Evolutionary conservation across 768 basidiomycete species (phyloP).

Genomic region (Lactarius indigo): DNA sequence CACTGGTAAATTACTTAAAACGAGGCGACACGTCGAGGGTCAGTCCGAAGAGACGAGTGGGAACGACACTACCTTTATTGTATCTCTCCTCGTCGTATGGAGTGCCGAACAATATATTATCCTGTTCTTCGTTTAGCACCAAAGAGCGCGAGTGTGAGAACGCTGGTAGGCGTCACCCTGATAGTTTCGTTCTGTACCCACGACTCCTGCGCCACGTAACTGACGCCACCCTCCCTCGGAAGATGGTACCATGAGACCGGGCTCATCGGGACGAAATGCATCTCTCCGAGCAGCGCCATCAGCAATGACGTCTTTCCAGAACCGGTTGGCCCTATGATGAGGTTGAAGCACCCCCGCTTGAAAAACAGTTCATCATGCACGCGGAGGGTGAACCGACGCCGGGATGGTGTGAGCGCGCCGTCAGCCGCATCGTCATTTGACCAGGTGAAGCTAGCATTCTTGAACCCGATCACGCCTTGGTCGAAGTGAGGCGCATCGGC

Average conservation of each 20-base stretch:
- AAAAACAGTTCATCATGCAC: slow-evolving; percentile 54
- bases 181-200: slow-evolving; percentile 85
- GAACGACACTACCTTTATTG: slow-evolving; percentile 32
- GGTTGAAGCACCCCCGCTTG: slow-evolving; percentile 49
- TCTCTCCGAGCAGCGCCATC: slow-evolving; percentile 65
- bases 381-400: slow-evolving; percentile 46
- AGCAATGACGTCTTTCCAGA: slow-evolving; percentile 61
- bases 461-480: slow-evolving; percentile 43
- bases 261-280: slow-evolving; percentile 54
- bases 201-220: slow-evolving; percentile 80
- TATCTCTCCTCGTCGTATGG: slow-evolving; percentile 45
- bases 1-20: slow-evolving; percentile 26
- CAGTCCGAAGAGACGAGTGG: neutral
- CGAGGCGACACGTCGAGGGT: neutral
- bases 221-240: slow-evolving; percentile 64
- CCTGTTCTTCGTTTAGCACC: slow-evolving; percentile 26
- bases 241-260: slow-evolving; percentile 65
- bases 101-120: slow-evolving; percentile 51
- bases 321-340: slow-evolving; percentile 57
- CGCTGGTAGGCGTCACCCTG: slow-evolving; percentile 35
- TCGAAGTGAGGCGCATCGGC: slow-evolving; percentile 22
- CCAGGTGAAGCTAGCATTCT: slow-evolving; percentile 56
- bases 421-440: slow-evolving; percentile 32
- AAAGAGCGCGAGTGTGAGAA: neutral
- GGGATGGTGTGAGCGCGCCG: slow-evolving; percentile 38